Conservation (phyloP, 2,329 filamentous ascomycete species). For the Mariannaea sp. region DNA sequence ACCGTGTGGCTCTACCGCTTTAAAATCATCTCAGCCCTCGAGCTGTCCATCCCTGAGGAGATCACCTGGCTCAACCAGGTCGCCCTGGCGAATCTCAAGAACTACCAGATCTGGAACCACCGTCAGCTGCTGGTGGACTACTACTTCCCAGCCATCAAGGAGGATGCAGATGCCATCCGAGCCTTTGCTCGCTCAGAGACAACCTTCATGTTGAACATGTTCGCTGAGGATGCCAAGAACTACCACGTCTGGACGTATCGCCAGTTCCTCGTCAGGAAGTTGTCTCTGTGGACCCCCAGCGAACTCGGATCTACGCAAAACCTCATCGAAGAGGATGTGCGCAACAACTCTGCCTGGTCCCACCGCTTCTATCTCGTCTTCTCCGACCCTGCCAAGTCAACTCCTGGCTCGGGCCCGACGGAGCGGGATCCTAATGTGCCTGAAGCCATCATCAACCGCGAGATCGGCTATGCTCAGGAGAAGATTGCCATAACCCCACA, state of each 20-base stretch:
- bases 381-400: constrained; percentile 59
- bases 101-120: constrained; percentile 97
- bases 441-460: constrained; percentile 68
- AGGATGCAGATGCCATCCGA: constrained; percentile 58
- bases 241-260: constrained; percentile 99
- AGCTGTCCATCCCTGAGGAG: constrained; percentile 70
- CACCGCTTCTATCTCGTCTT: constrained; percentile 96
- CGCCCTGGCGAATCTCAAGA: constrained; percentile 85
- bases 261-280: constrained; percentile 68
- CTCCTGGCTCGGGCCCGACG: constrained; percentile 53
- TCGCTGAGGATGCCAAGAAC: constrained; percentile 89
- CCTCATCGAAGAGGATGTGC: constrained; percentile 78
- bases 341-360: constrained; percentile 98
- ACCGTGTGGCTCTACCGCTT: constrained; percentile 98
- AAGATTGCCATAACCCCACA: constrained; percentile 83
- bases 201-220: constrained; percentile 78
- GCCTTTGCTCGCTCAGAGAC: constrained; percentile 68
- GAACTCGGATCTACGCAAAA: constrained; percentile 74
- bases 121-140: constrained; percentile 68
- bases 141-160: constrained; percentile 63
- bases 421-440: constrained; percentile 62
- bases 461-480: constrained; percentile 73
- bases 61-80: constrained; percentile 85
- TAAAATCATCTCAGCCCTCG: constrained; percentile 71
- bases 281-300: constrained; percentile 71